Evolutionary conservation across 2,329 filamentous ascomycete genomes (phyloP).

Genomic region (Cyanodermella asteris): DNA sequence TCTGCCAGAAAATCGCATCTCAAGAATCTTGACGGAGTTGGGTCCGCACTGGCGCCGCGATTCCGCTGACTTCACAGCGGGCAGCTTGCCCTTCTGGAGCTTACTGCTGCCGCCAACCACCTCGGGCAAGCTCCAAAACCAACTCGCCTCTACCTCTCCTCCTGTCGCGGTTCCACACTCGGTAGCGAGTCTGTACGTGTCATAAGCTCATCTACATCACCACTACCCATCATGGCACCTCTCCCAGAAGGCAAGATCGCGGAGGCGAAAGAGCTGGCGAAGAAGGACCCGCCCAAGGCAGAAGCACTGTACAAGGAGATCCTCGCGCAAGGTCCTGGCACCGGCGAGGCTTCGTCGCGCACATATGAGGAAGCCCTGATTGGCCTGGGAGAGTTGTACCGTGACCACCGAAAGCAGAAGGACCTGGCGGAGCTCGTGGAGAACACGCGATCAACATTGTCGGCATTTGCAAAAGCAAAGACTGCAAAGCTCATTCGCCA

Average conservation of each 20-base stretch:
- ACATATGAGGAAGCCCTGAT: slow-evolving; percentile 84
- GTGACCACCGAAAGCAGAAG: slow-evolving; percentile 56
- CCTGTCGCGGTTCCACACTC: too few relatives aligned
- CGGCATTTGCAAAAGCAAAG: slow-evolving; percentile 96
- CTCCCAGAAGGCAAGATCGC: slow-evolving; percentile 45
- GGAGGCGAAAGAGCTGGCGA: slow-evolving; percentile 69
- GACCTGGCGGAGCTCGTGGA: slow-evolving; percentile 79
- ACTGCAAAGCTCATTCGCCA: slow-evolving; percentile 94
- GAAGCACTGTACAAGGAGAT: slow-evolving; percentile 79
- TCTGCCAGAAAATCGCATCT: too few relatives aligned
- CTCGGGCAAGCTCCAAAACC: too few relatives aligned
- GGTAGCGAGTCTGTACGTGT: too few relatives aligned
- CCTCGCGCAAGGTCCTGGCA: slow-evolving; percentile 61
- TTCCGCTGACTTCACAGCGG: too few relatives aligned
- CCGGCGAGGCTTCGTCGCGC: slow-evolving; percentile 65
- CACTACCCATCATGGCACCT: too few relatives aligned
- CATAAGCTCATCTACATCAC: too few relatives aligned
- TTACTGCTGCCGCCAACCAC: too few relatives aligned
- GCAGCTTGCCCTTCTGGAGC: too few relatives aligned
- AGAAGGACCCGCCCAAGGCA: slow-evolving; percentile 62
- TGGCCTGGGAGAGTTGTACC: slow-evolving; percentile 76
- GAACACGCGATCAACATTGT: slow-evolving; percentile 74
- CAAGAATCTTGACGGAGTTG: too few relatives aligned
- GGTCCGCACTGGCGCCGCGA: too few relatives aligned
- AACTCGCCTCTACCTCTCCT: too few relatives aligned